These are phyloP conservation scores for Blastobotrys persicus DNA, from an alignment of 1,139 yeast genomes.

Conservation along the genomic window DNA sequence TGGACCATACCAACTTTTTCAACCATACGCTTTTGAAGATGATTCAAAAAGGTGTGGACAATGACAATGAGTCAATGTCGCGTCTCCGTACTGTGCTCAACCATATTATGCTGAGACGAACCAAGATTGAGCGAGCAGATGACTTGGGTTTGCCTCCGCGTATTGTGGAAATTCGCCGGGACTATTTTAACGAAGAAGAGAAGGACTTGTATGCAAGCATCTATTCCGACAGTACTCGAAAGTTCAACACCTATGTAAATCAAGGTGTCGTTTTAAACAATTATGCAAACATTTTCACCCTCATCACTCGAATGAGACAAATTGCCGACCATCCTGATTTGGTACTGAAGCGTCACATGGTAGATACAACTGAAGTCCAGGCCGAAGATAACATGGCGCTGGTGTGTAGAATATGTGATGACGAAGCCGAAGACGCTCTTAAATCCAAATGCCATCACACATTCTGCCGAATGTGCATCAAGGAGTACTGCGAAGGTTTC, in stretches of 20 bases:
- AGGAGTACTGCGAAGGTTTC: conserved; percentile 83
- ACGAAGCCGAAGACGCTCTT: conserved; percentile 96
- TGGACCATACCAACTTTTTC: conserved; percentile 93
- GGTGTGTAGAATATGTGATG: conserved; percentile 91
- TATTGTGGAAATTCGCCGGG: conserved; percentile 81
- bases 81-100: conserved; percentile 70
- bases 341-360: conserved; percentile 58
- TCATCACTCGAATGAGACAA: conserved; percentile 96
- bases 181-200: conserved; percentile 88
- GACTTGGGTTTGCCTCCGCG: conserved; percentile 96
- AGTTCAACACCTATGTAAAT: conserved; percentile 81
- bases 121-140: conserved; percentile 93
- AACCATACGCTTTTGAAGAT: conserved; percentile 93
- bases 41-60: conserved; percentile 79
- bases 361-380: conserved; percentile 35
- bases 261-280: conserved; percentile 94
- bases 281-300: conserved; percentile 93
- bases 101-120: conserved; percentile 87
- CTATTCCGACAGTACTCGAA: conserved; percentile 81
- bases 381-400: conserved; percentile 54
- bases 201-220: conserved; percentile 85
- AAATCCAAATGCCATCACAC: conserved; percentile 90
- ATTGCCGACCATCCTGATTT: conserved; percentile 97
- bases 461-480: conserved; percentile 88
- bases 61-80: conserved; percentile 72